Evolutionary conservation across 163 green algal genomes (phyloP), one percentile per base, ranked within the genome.

Genomic region (Trebouxia gelatinosa): DNA sequence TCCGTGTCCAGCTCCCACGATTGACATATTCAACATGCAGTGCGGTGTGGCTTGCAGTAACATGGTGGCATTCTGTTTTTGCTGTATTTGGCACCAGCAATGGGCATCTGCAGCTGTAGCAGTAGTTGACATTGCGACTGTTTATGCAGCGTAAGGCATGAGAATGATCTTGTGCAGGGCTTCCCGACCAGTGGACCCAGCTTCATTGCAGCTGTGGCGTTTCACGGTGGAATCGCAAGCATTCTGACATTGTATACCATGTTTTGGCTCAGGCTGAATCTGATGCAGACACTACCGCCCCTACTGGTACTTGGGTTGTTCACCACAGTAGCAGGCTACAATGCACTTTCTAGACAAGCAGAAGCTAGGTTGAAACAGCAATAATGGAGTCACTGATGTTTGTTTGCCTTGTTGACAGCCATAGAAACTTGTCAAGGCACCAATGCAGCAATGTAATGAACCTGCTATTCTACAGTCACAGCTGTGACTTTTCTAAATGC

Each of bases 221-320:
- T 93, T 82, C 89, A 93, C 67, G 78, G 72, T 23, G 82, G 85
- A 57, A 85, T 93, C 76, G 86, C 77, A 0, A 75, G 81, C 57
- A 87, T 90, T 57, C 77, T 91, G 48, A 79, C 62, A 21, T 81
- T 93, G 9, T 90, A 90, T 81, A 28, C 88, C 28, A 43, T 92
- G 43, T 93, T 92, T 77, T 93, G 85, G 85, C 54, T 89, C 51
- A 50, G 54, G 37, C 85, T 92, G n/a, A 90, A 91, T 83, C 81
- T 93, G 50, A 58, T 75, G 71, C 81, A 85, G 65, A 81, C 66
- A 13, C 23, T 85, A 2, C 81, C 81, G 2, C n/a, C 75, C 5
- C 71, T 83, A 54, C 51, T 28, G 6, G 40, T 61, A 2, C 64
- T 85, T 9, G 77, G 70, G 1, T 38, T 70, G 0, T 71, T 71